Evolutionary conservation across 805 yeast genomes (phyloP).

Genomic region (Yamadazyma tumulicola): DNA sequence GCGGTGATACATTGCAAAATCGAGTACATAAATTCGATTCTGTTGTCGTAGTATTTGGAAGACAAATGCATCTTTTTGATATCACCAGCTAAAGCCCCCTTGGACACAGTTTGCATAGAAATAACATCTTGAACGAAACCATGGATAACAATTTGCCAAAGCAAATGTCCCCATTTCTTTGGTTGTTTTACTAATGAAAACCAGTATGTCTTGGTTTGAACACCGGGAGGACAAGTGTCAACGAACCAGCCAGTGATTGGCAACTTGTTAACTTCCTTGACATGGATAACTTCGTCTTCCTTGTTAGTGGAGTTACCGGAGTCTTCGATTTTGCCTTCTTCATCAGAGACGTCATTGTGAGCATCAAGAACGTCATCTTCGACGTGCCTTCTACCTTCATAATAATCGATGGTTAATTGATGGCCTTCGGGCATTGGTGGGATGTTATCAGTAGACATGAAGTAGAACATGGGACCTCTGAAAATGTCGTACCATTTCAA

Average conservation of each 20-base stretch:
- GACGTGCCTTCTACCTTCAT: slow-evolving; percentile 51
- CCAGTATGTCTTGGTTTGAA: slow-evolving; percentile 41
- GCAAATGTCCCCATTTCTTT: slow-evolving; percentile 49
- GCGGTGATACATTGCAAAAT: slow-evolving; percentile 71
- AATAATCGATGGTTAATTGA: slow-evolving; percentile 57
- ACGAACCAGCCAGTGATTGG: slow-evolving; percentile 3
- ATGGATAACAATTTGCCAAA: slow-evolving; percentile 47
- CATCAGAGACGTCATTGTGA: slow-evolving; percentile 9
- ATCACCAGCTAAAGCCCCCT: slow-evolving; percentile 42
- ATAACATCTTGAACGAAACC: slow-evolving; percentile 69
- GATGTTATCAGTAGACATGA: slow-evolving; percentile 53
- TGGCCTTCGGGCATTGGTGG: slow-evolving; percentile 67
- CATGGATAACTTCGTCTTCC: slow-evolving; percentile 8
- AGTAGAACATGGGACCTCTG: slow-evolving; percentile 54
- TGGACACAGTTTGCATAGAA: slow-evolving; percentile 36
- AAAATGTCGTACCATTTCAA: slow-evolving; percentile 53
- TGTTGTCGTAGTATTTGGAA: slow-evolving; percentile 67
- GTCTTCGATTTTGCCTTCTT: slow-evolving; percentile 8
- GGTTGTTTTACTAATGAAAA: slow-evolving; percentile 42
- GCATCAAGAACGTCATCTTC: slow-evolving; percentile 16
- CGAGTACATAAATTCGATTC: slow-evolving; percentile 65
- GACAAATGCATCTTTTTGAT: slow-evolving; percentile 49
- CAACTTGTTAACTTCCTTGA: slow-evolving; percentile 2
- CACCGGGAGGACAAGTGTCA: slow-evolving; percentile 10
- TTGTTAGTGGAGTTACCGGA: slow-evolving; percentile 9